Percentiles rank a stretch among this genome's conserved stretches.
Evolutionary conservation across 192 early-diverging fungal genomes (phyloP).

Genomic region (Chytriomyces hyalinus): DNA sequence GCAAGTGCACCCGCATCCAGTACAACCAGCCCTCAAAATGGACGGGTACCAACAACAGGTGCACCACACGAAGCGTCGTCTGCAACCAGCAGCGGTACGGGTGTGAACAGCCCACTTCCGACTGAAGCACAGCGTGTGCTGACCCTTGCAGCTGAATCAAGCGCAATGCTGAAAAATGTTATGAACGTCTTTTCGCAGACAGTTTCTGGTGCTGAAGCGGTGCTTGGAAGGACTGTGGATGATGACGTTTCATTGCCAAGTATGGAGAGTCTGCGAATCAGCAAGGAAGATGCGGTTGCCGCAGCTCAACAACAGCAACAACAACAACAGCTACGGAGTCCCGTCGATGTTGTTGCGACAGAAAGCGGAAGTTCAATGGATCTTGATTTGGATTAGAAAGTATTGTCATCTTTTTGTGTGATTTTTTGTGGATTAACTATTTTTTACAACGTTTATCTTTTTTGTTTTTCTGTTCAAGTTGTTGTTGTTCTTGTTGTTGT

Average conservation of each 20-base stretch:
- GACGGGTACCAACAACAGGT: neutral
- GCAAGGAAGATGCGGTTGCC: neutral
- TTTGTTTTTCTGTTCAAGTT: constrained; percentile 3
- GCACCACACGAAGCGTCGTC: neutral
- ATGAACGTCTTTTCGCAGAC: constrained; percentile 71
- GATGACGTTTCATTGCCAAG: constrained; percentile 7
- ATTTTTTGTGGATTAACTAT: neutral
- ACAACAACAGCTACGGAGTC: neutral
- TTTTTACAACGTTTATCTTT: neutral
- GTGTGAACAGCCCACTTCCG: constrained; percentile 36
- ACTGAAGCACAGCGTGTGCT: constrained; percentile 69
- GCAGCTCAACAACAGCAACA: neutral
- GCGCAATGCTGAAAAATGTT: constrained; percentile 70
- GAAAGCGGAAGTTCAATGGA: constrained; percentile 8
- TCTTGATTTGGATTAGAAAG: constrained; percentile 27
- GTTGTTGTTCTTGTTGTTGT: neutral
- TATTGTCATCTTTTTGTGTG: neutral
- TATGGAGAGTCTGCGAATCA: neutral
- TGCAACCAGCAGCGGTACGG: neutral
- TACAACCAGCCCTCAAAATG: neutral
- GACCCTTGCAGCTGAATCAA: constrained; percentile 71
- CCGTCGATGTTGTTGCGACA: constrained; percentile 2
- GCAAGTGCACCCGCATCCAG: neutral
- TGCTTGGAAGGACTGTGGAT: constrained; percentile 51
- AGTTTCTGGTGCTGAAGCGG: constrained; percentile 68